These are phyloP conservation scores for Dryadomyces sulphureus DNA, from an alignment of 2,329 filamentous ascomycete genomes.

Conservation along the genomic window DNA sequence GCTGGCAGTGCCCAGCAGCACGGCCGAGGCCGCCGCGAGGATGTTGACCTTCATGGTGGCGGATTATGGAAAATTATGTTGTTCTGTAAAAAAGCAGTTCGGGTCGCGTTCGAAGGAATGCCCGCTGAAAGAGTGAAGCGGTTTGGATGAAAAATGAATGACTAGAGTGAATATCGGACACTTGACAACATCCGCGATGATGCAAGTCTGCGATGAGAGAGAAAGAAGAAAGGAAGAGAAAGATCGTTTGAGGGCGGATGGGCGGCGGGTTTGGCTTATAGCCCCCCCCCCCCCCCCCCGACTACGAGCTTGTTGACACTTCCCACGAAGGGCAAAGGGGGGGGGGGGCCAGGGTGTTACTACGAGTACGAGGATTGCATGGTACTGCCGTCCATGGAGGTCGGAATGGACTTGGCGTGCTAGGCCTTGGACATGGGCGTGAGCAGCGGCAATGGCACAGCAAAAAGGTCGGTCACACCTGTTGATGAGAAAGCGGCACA, in stretches of 20 bases:
- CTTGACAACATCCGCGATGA: conserved; percentile 32
- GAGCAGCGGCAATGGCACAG: not conserved
- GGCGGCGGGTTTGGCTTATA: not conserved
- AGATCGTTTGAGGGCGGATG: not conserved
- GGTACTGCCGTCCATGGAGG: not conserved
- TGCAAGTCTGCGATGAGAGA: conserved; percentile 22
- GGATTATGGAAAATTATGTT: conserved; percentile 3
- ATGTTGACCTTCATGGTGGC: conserved; percentile 56
- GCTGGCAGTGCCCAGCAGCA: conserved; percentile 38
- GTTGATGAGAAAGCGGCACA: not conserved
- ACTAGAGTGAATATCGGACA: conserved; percentile 32
- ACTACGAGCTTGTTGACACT: not conserved
- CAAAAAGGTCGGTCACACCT: not conserved
- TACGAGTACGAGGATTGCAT: no score
- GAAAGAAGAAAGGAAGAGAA: conserved; percentile 6
- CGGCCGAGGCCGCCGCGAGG: conserved; percentile 51
- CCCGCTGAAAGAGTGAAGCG: conserved; percentile 86
- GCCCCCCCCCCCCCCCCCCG: no score
- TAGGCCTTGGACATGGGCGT: not conserved
- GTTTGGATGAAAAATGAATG: conserved; percentile 39
- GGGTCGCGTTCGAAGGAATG: conserved; percentile 41
- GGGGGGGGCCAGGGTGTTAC: not conserved
- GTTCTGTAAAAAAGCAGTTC: conserved; percentile 7
- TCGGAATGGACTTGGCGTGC: not conserved
- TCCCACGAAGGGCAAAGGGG: not conserved